Conservation (phyloP, 2,329 filamentous ascomycete genomes). For the Colletotrichum chlorophyti region DNA sequence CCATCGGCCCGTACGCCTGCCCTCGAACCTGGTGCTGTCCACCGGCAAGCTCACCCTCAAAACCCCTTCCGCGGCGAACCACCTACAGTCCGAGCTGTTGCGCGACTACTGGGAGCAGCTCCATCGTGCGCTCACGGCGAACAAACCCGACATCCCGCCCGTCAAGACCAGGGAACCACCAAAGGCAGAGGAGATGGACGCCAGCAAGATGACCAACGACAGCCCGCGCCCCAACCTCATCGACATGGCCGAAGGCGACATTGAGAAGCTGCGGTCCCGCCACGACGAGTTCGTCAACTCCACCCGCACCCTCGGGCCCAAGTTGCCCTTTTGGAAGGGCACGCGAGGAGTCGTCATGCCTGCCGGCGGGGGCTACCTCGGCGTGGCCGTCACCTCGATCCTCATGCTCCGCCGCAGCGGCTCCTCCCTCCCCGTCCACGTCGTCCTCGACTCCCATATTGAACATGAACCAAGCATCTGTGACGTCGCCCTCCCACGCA, state of each 20-base stretch:
- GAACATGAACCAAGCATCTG: constrained; percentile 41
- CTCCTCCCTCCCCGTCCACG: constrained; percentile 53
- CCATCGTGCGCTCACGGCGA: constrained; percentile 3
- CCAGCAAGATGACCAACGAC: constrained; percentile 9
- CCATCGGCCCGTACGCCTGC: not conserved
- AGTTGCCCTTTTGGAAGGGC: constrained; percentile 37
- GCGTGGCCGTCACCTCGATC: constrained; percentile 55
- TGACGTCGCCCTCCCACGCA: constrained; percentile 35
- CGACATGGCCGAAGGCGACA: constrained; percentile 1
- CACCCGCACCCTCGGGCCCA: constrained; percentile 37
- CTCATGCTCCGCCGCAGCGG: constrained; percentile 59
- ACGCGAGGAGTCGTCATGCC: constrained; percentile 58
- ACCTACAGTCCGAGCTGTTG: constrained; percentile 19
- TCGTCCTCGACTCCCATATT: constrained; percentile 41
- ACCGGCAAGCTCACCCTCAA: not conserved
- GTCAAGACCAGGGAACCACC: too few relatives aligned
- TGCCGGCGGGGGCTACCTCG: constrained; percentile 53
- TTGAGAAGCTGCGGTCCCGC: constrained; percentile 5
- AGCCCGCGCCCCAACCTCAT: constrained; percentile 26
- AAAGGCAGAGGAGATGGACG: constrained; percentile 25
- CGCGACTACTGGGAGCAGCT: constrained; percentile 24
- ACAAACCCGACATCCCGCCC: constrained; percentile 7
- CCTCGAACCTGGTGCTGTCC: not conserved
- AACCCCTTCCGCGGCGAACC: not conserved
- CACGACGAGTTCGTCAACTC: constrained; percentile 39